phyloP scores from a whole-genome alignment of 768 basidiomycete genomes.

The Lentinus brumalis region DNA sequence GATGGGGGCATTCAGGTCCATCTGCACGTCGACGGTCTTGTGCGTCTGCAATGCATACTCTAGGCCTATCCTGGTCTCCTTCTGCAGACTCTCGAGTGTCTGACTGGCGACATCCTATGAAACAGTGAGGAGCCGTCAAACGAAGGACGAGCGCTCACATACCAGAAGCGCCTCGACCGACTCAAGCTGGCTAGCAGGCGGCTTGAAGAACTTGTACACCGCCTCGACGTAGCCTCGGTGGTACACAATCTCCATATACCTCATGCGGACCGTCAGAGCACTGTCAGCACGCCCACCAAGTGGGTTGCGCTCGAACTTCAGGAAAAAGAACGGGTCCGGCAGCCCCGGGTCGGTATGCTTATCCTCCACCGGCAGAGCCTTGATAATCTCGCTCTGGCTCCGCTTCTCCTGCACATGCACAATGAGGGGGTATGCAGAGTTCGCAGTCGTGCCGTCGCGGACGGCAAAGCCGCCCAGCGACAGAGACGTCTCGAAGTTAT shows the following conservation, averaged over 20 bases:
- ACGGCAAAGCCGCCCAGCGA: slow-evolving; percentile 86
- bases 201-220: slow-evolving; percentile 88
- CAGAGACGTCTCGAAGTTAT: slow-evolving; percentile 83
- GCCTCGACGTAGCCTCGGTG: slow-evolving; percentile 93
- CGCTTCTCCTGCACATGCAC: slow-evolving; percentile 71
- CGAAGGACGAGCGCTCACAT: slow-evolving; percentile 25
- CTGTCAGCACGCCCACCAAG: slow-evolving; percentile 90
- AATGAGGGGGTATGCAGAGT: slow-evolving; percentile 86
- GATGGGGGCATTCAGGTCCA: slow-evolving; percentile 96
- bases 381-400: slow-evolving; percentile 25
- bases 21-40: slow-evolving; percentile 94
- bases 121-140: not conserved
- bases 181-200: slow-evolving; percentile 92
- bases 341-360: slow-evolving; percentile 16
- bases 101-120: slow-evolving; percentile 84
- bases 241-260: slow-evolving; percentile 96
- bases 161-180: slow-evolving; percentile 93
- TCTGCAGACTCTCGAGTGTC: slow-evolving; percentile 89
- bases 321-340: slow-evolving; percentile 76
- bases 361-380: slow-evolving; percentile 19
- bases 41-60: slow-evolving; percentile 92
- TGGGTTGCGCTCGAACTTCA: slow-evolving; percentile 92
- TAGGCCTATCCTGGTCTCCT: slow-evolving; percentile 91
- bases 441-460: slow-evolving; percentile 85
- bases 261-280: slow-evolving; percentile 85